Conservation (phyloP, 495 filamentous ascomycete species). For the Filosporella fistucella region DNA sequence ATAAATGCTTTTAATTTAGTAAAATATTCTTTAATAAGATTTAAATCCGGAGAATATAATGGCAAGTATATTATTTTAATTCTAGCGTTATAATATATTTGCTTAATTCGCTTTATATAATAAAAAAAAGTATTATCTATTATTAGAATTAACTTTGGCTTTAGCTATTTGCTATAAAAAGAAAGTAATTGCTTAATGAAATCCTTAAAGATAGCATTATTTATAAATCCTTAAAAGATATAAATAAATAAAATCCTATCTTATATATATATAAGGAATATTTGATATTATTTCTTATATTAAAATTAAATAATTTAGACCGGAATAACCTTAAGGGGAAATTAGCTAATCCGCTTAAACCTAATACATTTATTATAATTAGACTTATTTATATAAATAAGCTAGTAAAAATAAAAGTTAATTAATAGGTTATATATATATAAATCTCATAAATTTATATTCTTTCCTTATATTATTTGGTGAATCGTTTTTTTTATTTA, state of each 20-base stretch:
- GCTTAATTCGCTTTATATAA: slow-evolving; percentile 26
- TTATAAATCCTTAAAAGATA: slow-evolving; percentile 35
- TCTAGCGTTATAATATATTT: slow-evolving; percentile 21
- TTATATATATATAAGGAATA: slow-evolving; percentile 36
- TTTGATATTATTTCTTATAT: slow-evolving; percentile 26
- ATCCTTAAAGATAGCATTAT: slow-evolving; percentile 33
- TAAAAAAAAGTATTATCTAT: slow-evolving; percentile 43
- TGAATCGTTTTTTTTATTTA: background rate
- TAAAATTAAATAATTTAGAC: background rate
- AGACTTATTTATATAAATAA: background rate
- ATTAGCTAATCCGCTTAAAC: background rate
- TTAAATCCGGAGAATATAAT: slow-evolving; percentile 11
- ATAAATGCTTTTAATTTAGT: slow-evolving; percentile 26
- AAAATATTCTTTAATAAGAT: slow-evolving; percentile 16
- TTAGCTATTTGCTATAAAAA: slow-evolving; percentile 31
- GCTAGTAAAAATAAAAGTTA: background rate
- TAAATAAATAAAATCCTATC: slow-evolving; percentile 29
- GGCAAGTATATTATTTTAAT: slow-evolving; percentile 12
- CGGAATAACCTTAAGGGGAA: background rate
- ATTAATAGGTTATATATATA: background rate
- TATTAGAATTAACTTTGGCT: slow-evolving; percentile 35
- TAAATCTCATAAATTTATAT: background rate
- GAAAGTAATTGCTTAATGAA: slow-evolving; percentile 36
- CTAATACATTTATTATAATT: background rate
- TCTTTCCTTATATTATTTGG: background rate